A percentile compares a stretch with the other conserved stretches of the same genome.
These are phyloP conservation scores for Klebsormidium nitens DNA, from an alignment of 139 green algal species.

Conservation along the genomic window DNA sequence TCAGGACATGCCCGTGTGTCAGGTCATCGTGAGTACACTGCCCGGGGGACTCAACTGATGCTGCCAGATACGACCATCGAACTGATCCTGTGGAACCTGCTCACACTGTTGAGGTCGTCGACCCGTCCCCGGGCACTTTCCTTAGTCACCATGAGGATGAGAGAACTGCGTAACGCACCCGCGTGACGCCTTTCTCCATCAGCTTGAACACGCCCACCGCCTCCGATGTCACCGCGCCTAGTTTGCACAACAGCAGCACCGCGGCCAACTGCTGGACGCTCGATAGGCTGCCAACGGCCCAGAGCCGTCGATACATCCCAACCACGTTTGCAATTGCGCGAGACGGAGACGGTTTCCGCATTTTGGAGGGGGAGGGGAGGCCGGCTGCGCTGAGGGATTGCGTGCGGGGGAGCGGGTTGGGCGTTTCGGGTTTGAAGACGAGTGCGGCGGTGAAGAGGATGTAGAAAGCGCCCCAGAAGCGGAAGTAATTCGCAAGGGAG, in stretches of 20 bases:
- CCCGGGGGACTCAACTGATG: too few relatives aligned
- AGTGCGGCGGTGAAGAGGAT: conserved; percentile 51
- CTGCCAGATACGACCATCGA: too few relatives aligned
- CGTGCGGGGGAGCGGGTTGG: neutral
- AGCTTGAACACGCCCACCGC: conserved; percentile 73
- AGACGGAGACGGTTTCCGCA: neutral
- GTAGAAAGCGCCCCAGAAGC: conserved; percentile 77
- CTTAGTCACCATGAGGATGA: too few relatives aligned
- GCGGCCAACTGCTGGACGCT: neutral
- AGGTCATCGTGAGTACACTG: too few relatives aligned
- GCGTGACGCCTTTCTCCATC: conserved; percentile 67
- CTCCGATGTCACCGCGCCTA: conserved; percentile 49
- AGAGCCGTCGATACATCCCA: conserved; percentile 15
- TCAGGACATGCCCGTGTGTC: too few relatives aligned
- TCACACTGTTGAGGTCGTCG: too few relatives aligned
- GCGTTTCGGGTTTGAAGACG: conserved; percentile 10
- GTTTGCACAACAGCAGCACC: conserved; percentile 23
- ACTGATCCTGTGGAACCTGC: too few relatives aligned
- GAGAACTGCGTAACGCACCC: too few relatives aligned
- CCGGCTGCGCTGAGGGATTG: neutral
- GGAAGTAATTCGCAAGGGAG: conserved; percentile 67
- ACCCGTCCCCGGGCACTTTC: too few relatives aligned
- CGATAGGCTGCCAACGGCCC: conserved; percentile 9
- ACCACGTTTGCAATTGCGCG: neutral
- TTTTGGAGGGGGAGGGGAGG: neutral